These are phyloP conservation scores for Magnusiomyces tetraspermus DNA, from an alignment of 1,139 yeast genomes.

Conservation along the genomic window DNA sequence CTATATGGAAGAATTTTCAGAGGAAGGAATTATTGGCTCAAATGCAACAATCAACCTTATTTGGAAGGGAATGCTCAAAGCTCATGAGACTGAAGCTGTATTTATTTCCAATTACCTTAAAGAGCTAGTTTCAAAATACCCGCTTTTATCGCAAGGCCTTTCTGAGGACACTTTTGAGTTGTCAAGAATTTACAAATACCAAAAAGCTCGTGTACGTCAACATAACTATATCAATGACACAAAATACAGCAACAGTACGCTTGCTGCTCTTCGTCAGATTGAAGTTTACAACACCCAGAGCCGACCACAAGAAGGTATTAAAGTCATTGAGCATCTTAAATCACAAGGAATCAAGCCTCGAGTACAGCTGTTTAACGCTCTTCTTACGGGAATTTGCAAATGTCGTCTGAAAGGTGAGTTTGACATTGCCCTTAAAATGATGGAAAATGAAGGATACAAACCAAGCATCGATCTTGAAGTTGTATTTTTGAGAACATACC, in stretches of 20 bases:
- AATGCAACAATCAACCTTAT: constrained; percentile 12
- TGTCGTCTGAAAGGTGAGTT: constrained; percentile 6
- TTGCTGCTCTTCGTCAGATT: constrained; percentile 9
- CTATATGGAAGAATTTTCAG: constrained; percentile 10
- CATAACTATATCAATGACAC: constrained; percentile 1
- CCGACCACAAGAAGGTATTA: constrained; percentile 1
- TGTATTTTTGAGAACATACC: constrained; percentile 9
- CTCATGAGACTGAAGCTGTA: constrained; percentile 8
- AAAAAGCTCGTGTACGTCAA: not conserved
- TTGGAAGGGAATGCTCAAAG: constrained; percentile 10
- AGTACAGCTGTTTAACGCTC: constrained; percentile 6
- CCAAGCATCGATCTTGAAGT: constrained; percentile 7
- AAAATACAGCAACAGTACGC: not conserved
- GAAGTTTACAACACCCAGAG: constrained; percentile 4
- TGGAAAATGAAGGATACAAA: constrained; percentile 12
- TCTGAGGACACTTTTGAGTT: constrained; percentile 6
- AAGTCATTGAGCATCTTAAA: constrained; percentile 5
- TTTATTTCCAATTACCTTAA: constrained; percentile 1
- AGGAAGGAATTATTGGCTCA: constrained; percentile 9
- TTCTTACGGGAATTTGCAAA: constrained; percentile 11
- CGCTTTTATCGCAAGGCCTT: constrained; percentile 6
- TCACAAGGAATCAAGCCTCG: constrained; percentile 8
- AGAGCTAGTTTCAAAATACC: constrained; percentile 5
- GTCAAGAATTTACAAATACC: not conserved
- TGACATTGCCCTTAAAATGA: constrained; percentile 8